phyloP scores from a whole-genome alignment of 306 rosid genomes.

The barrel medic (Medicago truncatula) region MtrunA17r5.0-ANR NC_053046.1:4547001-4547500 shows the following conservation, averaged over 20 bases:
- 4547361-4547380: slow-evolving; percentile 29
- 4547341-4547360: background rate
- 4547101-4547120: slow-evolving; percentile 91
- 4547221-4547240: background rate
- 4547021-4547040: slow-evolving; percentile 99
- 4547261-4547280: background rate
- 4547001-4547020: slow-evolving; percentile 99
- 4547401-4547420: background rate
- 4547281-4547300: background rate
- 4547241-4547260: background rate
- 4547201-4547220: background rate
- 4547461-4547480: slow-evolving; percentile 11
- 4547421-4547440: slow-evolving; percentile 4
- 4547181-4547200: background rate
- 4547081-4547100: slow-evolving; percentile 97
- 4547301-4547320: background rate
- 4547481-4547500: background rate
- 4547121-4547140: slow-evolving; percentile 11
- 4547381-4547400: slow-evolving; percentile 30
- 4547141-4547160: slow-evolving; percentile 9
- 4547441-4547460: slow-evolving; percentile 8
- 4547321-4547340: background rate
- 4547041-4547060: slow-evolving; percentile 96
- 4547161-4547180: background rate
- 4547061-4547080: slow-evolving; percentile 99